Conservation (phyloP, 2,329 filamentous ascomycete species). For the Xylariaceae sp. region DNA sequence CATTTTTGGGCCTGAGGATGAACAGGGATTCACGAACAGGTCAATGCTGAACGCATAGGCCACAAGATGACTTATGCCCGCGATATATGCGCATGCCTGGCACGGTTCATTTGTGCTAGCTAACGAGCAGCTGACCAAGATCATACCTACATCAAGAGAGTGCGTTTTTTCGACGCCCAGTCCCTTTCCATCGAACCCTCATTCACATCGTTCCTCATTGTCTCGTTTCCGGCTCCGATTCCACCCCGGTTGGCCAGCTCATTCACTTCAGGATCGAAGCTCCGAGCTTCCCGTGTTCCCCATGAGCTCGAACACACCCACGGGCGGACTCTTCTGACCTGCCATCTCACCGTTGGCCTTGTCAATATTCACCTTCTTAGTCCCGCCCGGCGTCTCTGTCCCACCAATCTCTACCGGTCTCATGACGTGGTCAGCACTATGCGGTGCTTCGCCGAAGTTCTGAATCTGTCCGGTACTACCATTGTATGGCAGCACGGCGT, state of each 20-base stretch:
- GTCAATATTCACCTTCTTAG: background rate
- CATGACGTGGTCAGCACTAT: constrained; percentile 16
- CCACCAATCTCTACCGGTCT: constrained; percentile 14
- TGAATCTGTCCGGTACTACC: constrained; percentile 28
- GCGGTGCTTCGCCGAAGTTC: constrained; percentile 7
- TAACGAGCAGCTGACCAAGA: constrained; percentile 15
- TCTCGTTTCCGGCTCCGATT: no score
- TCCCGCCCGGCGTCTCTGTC: background rate
- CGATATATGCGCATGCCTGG: background rate
- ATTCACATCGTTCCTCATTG: no score
- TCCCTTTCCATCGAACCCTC: background rate
- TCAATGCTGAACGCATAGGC: background rate
- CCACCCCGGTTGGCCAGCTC: no score
- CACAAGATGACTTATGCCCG: background rate
- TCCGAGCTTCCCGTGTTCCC: constrained; percentile 10
- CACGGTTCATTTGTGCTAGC: background rate
- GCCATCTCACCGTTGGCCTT: background rate
- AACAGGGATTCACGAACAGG: background rate
- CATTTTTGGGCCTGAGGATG: background rate
- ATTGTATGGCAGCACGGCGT: constrained; percentile 26
- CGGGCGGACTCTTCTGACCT: background rate
- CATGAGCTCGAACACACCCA: constrained; percentile 38
- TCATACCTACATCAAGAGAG: constrained; percentile 20
- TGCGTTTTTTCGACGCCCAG: constrained; percentile 3
- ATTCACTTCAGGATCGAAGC: background rate